Evolutionary conservation across 257 asterid genomes (phyloP), one percentile per base, ranked within the genome.

Genomic region (Handroanthus guayacan): DNA sequence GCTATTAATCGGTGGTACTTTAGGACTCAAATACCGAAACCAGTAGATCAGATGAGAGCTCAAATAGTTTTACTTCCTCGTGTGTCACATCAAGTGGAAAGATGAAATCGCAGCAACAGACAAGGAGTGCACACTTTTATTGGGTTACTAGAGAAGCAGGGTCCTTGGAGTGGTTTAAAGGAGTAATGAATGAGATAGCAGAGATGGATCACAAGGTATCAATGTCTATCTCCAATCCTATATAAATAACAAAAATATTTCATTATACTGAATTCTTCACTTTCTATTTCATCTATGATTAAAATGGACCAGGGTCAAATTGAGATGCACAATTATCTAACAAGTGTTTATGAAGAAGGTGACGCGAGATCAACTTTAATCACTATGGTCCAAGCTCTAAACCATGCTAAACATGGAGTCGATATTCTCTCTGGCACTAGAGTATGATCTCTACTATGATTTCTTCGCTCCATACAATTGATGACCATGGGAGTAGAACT

Each of bases 71-170:
- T 61, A 81, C 83, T 56, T 87, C 94, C 31, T 84, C 90, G 58
- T 74, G 7, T 5, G 45, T 2, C 45, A 41, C 83, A 76, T 74
- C 90, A 64, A 83, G 67, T 61, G 84, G 67, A 14, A 89, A 85
- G 80, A 87, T 82, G 82, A 84, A 82, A 71, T 3, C 76, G 65
- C 83, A 71, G 39, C 84, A 71, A 36, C 84, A 68, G 81, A 70
- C 83, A 17, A 83, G 82, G 80, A 79, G 72, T 20, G 94, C 94
- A 51, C 90, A 87, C 65, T 82, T 87, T 69, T 89, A 83, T 48
- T 87, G 94, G 94, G 91, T 89, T 52, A 89, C 94, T 16, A 81
- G 94, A 82, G 94, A 89, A 60, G 85, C 88, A 31, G 94, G 86
- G 31, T 89, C 94, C 41, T 85, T 89, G 14, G 94, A 89, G 76